A percentile compares a stretch with the other conserved stretches of the same genome.
phyloP scores from a whole-genome alignment of 106 monocot species.

The Triglochin maritima region DNA sequence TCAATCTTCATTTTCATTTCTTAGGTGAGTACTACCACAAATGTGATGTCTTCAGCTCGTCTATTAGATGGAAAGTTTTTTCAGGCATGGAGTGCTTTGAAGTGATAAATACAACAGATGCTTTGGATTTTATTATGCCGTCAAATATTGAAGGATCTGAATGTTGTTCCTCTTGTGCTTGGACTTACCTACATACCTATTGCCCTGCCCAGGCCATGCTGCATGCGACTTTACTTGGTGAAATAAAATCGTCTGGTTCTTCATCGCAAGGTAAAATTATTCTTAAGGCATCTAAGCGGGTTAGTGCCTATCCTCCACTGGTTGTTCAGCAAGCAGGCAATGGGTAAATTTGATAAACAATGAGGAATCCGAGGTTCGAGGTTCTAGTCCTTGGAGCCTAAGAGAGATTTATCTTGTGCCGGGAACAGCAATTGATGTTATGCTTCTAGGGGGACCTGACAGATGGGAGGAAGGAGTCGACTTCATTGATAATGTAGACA shows the following conservation, averaged over 20 bases:
- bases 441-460: slow-evolving; percentile 75
- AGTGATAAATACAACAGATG: slow-evolving; percentile 22
- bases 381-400: slow-evolving; percentile 23
- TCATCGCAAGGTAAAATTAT: slow-evolving; percentile 25
- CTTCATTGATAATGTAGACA: slow-evolving; percentile 49
- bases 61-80: slow-evolving; percentile 59
- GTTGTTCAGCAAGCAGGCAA: slow-evolving; percentile 44
- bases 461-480: slow-evolving; percentile 59
- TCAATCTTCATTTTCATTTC: neutral
- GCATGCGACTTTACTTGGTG: slow-evolving; percentile 52
- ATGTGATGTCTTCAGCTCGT: slow-evolving; percentile 68
- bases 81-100: slow-evolving; percentile 60
- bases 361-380: slow-evolving; percentile 7
- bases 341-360: slow-evolving; percentile 45
- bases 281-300: slow-evolving; percentile 38
- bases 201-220: slow-evolving; percentile 53
- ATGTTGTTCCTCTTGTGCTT: slow-evolving; percentile 46
- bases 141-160: slow-evolving; percentile 13
- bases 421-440: slow-evolving; percentile 71
- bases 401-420: slow-evolving; percentile 67
- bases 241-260: slow-evolving; percentile 22
- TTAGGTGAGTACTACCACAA: slow-evolving; percentile 47
- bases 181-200: slow-evolving; percentile 51
- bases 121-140: slow-evolving; percentile 9
- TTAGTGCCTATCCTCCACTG: slow-evolving; percentile 69